A percentile compares a stretch with the other conserved stretches of the same genome.
Evolutionary conservation across 2,329 filamentous ascomycete species (phyloP).

Genomic region (Dactylellina parvicollis): DNA sequence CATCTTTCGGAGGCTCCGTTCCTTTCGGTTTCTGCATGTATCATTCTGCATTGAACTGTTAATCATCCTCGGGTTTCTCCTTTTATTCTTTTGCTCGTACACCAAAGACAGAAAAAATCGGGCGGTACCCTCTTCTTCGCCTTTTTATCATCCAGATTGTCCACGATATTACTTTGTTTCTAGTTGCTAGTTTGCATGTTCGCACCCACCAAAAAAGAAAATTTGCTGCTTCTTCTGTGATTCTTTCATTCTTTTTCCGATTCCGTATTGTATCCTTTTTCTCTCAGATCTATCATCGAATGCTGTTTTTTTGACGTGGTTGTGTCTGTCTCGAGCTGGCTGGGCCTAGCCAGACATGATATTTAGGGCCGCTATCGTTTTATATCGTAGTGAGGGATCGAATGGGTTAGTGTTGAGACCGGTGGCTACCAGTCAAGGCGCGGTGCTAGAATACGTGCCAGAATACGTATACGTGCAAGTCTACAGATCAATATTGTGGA

Average conservation of each 20-base stretch:
- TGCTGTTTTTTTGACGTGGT: too few relatives aligned
- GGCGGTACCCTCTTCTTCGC: background rate
- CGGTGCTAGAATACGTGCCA: too few relatives aligned
- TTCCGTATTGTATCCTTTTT: background rate
- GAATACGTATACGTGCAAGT: too few relatives aligned
- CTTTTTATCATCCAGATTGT: background rate
- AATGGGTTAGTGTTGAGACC: too few relatives aligned
- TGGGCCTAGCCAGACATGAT: too few relatives aligned
- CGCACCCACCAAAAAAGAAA: background rate
- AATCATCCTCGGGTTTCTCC: background rate
- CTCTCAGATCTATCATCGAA: background rate
- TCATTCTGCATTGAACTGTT: constrained; percentile 18
- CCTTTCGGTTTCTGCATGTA: constrained; percentile 44
- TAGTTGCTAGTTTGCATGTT: background rate
- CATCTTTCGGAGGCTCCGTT: constrained; percentile 41
- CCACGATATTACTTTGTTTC: background rate
- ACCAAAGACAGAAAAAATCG: constrained; percentile 15
- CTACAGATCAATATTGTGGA: too few relatives aligned
- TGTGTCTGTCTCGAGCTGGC: too few relatives aligned
- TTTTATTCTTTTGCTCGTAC: background rate
- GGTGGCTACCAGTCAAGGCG: too few relatives aligned
- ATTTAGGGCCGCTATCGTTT: too few relatives aligned
- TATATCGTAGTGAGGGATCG: too few relatives aligned
- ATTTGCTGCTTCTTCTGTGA: background rate
- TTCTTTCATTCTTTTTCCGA: background rate